phyloP scores from a whole-genome alignment of 768 basidiomycete genomes.

The Kwoniella sp. region DNA sequence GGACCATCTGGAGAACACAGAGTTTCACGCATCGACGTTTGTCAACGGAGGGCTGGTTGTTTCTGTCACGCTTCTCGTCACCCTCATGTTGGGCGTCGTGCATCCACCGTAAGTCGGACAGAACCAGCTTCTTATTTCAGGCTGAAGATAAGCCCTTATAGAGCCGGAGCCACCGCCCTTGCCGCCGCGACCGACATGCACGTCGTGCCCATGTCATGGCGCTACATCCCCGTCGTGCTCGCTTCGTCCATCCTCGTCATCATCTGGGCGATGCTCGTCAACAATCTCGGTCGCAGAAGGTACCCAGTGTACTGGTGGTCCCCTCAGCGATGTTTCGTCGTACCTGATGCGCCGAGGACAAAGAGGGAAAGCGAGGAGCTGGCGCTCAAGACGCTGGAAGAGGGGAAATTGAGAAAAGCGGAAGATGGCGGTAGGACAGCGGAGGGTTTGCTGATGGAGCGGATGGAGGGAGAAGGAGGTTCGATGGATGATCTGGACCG shows the following conservation, averaged over 20 bases:
- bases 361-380: slow-evolving; percentile 6
- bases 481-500: background rate
- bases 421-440: slow-evolving; percentile 15
- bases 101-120: slow-evolving; percentile 44
- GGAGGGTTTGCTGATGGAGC: slow-evolving; percentile 1
- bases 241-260: slow-evolving; percentile 34
- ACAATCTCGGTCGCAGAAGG: slow-evolving; percentile 44
- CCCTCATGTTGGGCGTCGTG: slow-evolving; percentile 27
- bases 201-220: slow-evolving; percentile 34
- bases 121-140: background rate
- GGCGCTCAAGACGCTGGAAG: slow-evolving; percentile 13
- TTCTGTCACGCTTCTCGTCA: slow-evolving; percentile 28
- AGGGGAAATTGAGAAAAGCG: slow-evolving; percentile 3
- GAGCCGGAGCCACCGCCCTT: slow-evolving; percentile 45
- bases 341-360: background rate
- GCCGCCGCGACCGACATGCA: slow-evolving; percentile 27
- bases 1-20: slow-evolving; percentile 12
- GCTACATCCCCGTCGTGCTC: slow-evolving; percentile 32
- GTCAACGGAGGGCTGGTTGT: slow-evolving; percentile 40
- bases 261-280: slow-evolving; percentile 47
- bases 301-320: slow-evolving; percentile 44
- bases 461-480: slow-evolving; percentile 8
- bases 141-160: background rate
- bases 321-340: slow-evolving; percentile 23
- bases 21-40: slow-evolving; percentile 15